Base-by-base conservation (phyloP, 345 rosid species). In the Psidium guajava region DNA sequence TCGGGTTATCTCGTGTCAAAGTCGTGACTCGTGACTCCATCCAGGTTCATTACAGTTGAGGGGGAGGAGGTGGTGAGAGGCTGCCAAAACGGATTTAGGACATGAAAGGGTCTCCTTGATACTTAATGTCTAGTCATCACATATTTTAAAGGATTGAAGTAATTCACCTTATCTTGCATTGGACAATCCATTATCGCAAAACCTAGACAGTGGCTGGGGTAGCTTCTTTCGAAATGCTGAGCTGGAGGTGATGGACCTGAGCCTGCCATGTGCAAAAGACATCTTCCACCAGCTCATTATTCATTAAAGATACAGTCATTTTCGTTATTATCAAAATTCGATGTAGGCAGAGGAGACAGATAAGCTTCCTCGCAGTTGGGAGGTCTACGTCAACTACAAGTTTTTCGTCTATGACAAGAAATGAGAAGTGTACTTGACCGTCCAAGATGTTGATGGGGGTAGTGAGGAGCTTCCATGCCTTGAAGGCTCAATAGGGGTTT, bases 1-100 rank as follows among this genome's bases (percentile, higher is more conserved):
- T 89, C 91, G 93, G 94, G 90, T 20, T 91, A 84, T 69, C 85
- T n/a, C 85, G 6, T 8, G 4, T n/a, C 3, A 18, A 47, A 32
- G 77, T n/a, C n/a, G n/a, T n/a, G n/a, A n/a, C n/a, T 25, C 13
- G 1, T 69, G 77, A 69, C 77, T 32, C 77, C 25, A 1, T 69
- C 47, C 47, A 69, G 77, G 77, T 47, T 69, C 47, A 11, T 69
- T 36, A 16, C 13, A 0, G 77, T 13, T 15, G 77, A n/a, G n/a
- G n/a, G n/a, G n/a, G n/a, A n/a, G n/a, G n/a, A n/a, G n/a, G n/a
- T n/a, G n/a, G n/a, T n/a, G 77, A 69, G 77, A 36, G 47, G 47
- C 47, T 32, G 12, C 20, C 21, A 11, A 61, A 69, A 36, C 77
- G 5, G 77, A 36, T 69, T 49, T 10, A 32, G 21, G 21, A 32